Evolutionary conservation across 352 stramenopile species (phyloP), one percentile per base, ranked within the genome.

Genomic region (Pythium periplocum): DNA sequence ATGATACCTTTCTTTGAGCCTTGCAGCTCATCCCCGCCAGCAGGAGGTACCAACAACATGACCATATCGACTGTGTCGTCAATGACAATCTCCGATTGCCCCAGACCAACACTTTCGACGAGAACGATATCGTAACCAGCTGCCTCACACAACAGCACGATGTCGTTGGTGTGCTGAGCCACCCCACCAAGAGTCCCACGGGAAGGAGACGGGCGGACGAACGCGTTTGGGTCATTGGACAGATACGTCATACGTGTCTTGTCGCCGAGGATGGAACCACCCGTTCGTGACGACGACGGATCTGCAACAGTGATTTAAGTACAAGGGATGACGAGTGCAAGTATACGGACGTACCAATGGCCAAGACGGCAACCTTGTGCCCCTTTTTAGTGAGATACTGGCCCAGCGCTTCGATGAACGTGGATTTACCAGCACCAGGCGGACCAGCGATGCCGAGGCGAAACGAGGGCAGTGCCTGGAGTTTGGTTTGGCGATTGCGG

Each of bases 1-100:
- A 99, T 96, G 69, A 99, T 99, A 10, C 97, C 97, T 56, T 99
- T 99, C 74, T 99, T 99, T n/a, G 90, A 90, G 11, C 93, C 96
- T 69, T 99, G 96, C 33, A 98, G 70, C 55, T 98, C 94, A 68
- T 99, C 96, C 10, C 97, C 97, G 32, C 90, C 91, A n/a, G 86
- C 96, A 2, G 96, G 96, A 10, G 96, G 88, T 34, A 99, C 75
- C 26, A 99, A 57, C 44, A 99, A 79, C 64, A 99, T 83, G 31
- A 98, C 75, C 79, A 98, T 96, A 70, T 99, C 97, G 48, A 98
- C 95, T 9, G 86, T 96, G 65, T 98, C 78, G 63, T 97, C 92
- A 48, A 99, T 95, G 48, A 98, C 89, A 36, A 99, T 94, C 79
- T 99, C 96, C 30, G 83, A 98, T 75, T 99, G 96, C 33, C 97